Evolutionary conservation across 1,284 basidiomycete species (phyloP), one percentile per base, ranked within the genome.

Genomic region (Ceratobasidium sp.): DNA sequence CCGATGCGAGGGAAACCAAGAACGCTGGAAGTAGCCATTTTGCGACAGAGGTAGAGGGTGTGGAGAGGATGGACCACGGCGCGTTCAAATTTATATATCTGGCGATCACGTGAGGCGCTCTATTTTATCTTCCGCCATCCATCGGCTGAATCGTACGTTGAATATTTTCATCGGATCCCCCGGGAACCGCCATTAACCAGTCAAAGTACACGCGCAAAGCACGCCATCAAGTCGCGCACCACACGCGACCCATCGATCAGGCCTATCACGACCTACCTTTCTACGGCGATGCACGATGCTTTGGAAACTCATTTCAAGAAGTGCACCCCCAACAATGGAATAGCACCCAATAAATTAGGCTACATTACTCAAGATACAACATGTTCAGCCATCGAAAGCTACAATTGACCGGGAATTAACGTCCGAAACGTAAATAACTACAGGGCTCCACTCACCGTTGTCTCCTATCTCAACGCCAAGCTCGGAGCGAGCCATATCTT

Each of bases 1-100:
- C 95, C 95, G 80, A 99, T 97, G 77, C 96, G 92, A 77, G 96
- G 96, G 83, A 95, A 98, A 77, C 97, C 97, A 77, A 98, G 89
- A 75, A 95, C 90, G 77, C 91, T 92, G 74, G 93, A 95, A 69
- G 77, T 73, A 74, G 79, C 77, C 75, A 77, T 78, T 64, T 64
- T 36, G 49, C 39, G 60, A 54, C 44, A 41, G 60, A 64, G 60
- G 74, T 74, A 64, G 60, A 64, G 60, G 60, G 60, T 64, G 39
- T 54, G 60, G 33, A 46, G 33, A 54, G 60, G 30, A 64, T 23
- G 30, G n/a, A 16, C 27, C 21, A 25, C 14, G 39, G 25, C 27
- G 16, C 19, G 60, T 16, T 50, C 60, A 64, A 64, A 53, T 64
- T 64, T 64, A 64, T 53, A 64, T 36, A 52, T 27, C 7, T 6